These are phyloP conservation scores for Aspergillus pseudoglaucus DNA, from an alignment of 2,329 filamentous ascomycete species.

Conservation along the genomic window DNA sequence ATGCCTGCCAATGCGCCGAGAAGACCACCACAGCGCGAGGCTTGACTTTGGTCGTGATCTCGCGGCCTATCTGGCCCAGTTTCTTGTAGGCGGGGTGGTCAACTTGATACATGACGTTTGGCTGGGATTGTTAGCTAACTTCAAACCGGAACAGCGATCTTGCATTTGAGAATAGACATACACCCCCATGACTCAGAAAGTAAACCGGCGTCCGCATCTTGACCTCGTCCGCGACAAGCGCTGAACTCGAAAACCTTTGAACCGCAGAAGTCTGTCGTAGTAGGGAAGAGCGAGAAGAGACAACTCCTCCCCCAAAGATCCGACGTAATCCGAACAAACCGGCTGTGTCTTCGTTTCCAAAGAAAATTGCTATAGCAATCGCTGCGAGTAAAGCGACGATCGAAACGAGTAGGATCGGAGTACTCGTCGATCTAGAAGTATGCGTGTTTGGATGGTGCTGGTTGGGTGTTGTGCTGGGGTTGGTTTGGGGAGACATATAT, in stretches of 20 bases:
- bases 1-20: conserved; percentile 69
- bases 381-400: conserved; percentile 15
- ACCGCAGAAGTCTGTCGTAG: not conserved
- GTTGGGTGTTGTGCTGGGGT: conserved; percentile 1
- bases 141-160: not conserved
- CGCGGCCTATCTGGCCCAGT: conserved; percentile 58
- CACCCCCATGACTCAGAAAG: conserved; percentile 47
- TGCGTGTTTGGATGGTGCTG: conserved; percentile 1
- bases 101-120: conserved; percentile 62
- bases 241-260: conserved; percentile 1
- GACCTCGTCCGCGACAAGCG: not conserved
- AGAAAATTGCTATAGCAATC: conserved; percentile 12
- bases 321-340: conserved; percentile 24
- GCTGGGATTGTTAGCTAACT: conserved; percentile 24
- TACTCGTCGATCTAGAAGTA: not conserved
- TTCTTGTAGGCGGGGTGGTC: conserved; percentile 61
- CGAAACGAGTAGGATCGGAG: conserved; percentile 10
- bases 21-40: conserved; percentile 69
- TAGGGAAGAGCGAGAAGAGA: conserved; percentile 1
- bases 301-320: conserved; percentile 12
- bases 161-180: conserved; percentile 7
- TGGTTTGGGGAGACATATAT: conserved; percentile 17
- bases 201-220: conserved; percentile 44
- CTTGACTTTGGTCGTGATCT: conserved; percentile 64
- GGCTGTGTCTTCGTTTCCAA: conserved; percentile 13